Evolutionary conservation across 805 yeast genomes (phyloP), one percentile per base, ranked within the genome.

Genomic region (Saccharomycopsis guyanensis): DNA sequence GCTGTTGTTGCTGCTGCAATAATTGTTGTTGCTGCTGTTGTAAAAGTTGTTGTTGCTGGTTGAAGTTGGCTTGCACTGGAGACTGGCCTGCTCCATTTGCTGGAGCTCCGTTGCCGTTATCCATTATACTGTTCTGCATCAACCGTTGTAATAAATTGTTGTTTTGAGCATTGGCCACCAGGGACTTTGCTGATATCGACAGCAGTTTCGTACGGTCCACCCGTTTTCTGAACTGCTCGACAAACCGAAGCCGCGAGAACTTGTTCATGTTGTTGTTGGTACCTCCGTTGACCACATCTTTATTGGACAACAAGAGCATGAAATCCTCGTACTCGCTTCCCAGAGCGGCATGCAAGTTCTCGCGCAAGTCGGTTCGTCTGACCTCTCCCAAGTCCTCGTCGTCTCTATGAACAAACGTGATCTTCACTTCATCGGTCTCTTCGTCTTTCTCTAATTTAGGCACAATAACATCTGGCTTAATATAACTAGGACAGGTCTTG

Each of bases 291-390:
- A n/a, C 10, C 29, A 31, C 5, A 16, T 39, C 47, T 16, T 44
- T 62, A 42, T 79, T 82, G 53, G 71, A 73, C 71, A 80, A 66
- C 7, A 78, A 70, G 25, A 81, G 68, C 97, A 91, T 91, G 59
- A 88, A 69, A 59, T 86, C 95, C 62, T 93, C 97, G 65, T 85
- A 87, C 53, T 87, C 94, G 1, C 89, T 78, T 47, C 80, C 76
- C 55, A 84, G 84, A 33, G 80, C 76, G 22, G 37, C 42, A 32
- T 20, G 41, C 10, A 70, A 59, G 53, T 82, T 87, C 57, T 81
- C 88, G 55, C 80, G 87, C 38, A 81, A 70, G 10, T 27, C 46
- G 13, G 19, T 33, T 24, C 51, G 38, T 1, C 16, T n/a, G 8
- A 38, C 33, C 20, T 27, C 16, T 19, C 23, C 20, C 5, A 37